These are phyloP conservation scores for Sporisorium exsertum DNA, from an alignment of 1,284 basidiomycete species.

Conservation along the genomic window DNA sequence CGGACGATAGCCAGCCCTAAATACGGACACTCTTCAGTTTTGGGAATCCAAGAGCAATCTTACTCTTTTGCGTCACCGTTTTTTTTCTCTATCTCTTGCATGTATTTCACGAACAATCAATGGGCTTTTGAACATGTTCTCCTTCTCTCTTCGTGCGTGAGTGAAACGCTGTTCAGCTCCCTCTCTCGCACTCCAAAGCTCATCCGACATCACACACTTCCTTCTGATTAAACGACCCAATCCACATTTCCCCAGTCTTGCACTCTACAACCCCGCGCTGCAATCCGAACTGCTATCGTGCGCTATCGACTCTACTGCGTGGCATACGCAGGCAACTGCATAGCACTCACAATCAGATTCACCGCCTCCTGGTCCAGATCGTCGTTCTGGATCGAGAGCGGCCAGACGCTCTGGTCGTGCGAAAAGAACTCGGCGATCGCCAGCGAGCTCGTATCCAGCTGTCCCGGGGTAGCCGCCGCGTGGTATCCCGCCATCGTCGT, in stretches of 20 bases:
- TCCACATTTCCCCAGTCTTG: no score
- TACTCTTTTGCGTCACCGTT: not conserved
- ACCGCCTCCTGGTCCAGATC: slow-evolving; percentile 46
- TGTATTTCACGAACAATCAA: no score
- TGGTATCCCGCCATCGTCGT: not conserved
- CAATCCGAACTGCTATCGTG: no score
- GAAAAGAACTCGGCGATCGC: slow-evolving; percentile 53
- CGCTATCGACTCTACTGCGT: not conserved
- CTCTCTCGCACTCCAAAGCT: not conserved
- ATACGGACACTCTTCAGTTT: not conserved
- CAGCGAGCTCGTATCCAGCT: slow-evolving; percentile 38
- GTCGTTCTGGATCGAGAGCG: slow-evolving; percentile 45
- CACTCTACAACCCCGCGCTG: not conserved
- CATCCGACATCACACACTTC: no score
- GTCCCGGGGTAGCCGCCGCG: slow-evolving; percentile 24
- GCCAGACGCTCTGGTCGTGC: slow-evolving; percentile 51
- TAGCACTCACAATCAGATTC: slow-evolving; percentile 38
- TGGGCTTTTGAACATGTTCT: no score
- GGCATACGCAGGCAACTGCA: slow-evolving; percentile 36
- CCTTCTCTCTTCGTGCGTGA: no score
- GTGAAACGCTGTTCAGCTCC: not conserved
- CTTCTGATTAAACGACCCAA: no score
- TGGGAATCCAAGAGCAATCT: no score
- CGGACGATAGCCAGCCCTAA: not conserved
- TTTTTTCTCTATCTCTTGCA: no score